Evolutionary conservation across 2,329 filamentous ascomycete genomes (phyloP), one percentile per base, ranked within the genome.

Genomic region (Colletotrichum costaricense): DNA sequence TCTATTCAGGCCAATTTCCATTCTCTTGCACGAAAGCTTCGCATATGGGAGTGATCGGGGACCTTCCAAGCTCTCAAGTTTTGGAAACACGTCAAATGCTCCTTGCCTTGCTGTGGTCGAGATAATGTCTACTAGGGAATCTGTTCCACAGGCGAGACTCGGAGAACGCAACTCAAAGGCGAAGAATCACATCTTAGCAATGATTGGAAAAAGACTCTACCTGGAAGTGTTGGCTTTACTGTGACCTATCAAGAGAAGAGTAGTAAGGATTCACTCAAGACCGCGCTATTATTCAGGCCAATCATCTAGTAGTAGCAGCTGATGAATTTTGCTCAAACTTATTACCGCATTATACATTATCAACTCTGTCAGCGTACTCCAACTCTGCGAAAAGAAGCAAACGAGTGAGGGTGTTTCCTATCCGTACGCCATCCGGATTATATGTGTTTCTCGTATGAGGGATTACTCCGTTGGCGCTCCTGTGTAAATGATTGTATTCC

Each of bases 351-450:
- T 52, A 71, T 28, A 57, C 19, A 52, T 71, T 57, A 63, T 11
- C 19, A 28, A 19, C 19, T 19, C 16, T 46, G 5, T 24, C 14
- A 55, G 4, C 14, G 7, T 33, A 14, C 14, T 59, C 5, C 26
- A 3, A 4, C 12, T 58, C 49, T 19, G 16, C 28, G 24, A 6
- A 9, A 22, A 14, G 26, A 69, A 28, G 1, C 59, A 60, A 72
- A 28, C 54, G 59, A 72, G 42, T 49, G 66, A 72, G 59, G 66
- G 66, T 60, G 64, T 64, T 42, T 69, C 65, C 59, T 46, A 12
- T 54, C n/a, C 22, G 35, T 24, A 56, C 30, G 49, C 69, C 70
- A 30, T 26, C 42, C 16, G 33, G 14, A 56, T 55, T 38, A 60
- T 63, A 26, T 14, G 30, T 8, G 24, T 42, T n/a, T 9, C 52